A percentile compares a stretch with the other conserved stretches of the same genome.
phyloP scores from a whole-genome alignment of 2,329 filamentous ascomycete genomes.

The Stemphylium beticola region DNA sequence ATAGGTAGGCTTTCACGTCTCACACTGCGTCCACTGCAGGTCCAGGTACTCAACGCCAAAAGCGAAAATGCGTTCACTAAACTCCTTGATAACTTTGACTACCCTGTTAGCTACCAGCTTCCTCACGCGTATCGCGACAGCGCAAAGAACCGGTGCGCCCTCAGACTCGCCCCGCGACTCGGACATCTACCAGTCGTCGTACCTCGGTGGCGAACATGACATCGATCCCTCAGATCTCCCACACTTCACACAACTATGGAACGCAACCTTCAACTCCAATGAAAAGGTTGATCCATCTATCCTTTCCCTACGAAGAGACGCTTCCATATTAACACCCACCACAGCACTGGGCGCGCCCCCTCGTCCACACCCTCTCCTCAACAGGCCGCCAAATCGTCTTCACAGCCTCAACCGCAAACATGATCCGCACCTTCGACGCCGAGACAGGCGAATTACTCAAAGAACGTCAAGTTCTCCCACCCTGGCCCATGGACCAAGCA shows the following conservation, averaged over 20 bases:
- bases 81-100: neutral
- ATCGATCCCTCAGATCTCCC: conserved; percentile 48
- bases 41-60: neutral
- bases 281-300: conserved; percentile 32
- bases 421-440: conserved; percentile 27
- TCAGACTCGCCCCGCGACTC: conserved; percentile 26
- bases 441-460: conserved; percentile 20
- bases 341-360: conserved; percentile 57
- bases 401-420: conserved; percentile 26
- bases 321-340: neutral
- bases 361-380: conserved; percentile 52
- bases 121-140: neutral
- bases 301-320: neutral
- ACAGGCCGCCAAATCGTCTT: conserved; percentile 26
- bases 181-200: conserved; percentile 25
- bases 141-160: conserved; percentile 10
- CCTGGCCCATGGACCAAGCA: conserved; percentile 22
- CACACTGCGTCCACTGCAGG: neutral
- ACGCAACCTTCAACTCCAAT: conserved; percentile 38
- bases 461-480: conserved; percentile 19
- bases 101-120: neutral
- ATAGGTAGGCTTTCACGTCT: too few species aligned
- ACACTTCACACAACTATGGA: conserved; percentile 51
- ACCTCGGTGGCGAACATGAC: conserved; percentile 47
- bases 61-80: neutral